Conservation (phyloP, 148 eudicot species). For the Chenopodium album region DNA sequence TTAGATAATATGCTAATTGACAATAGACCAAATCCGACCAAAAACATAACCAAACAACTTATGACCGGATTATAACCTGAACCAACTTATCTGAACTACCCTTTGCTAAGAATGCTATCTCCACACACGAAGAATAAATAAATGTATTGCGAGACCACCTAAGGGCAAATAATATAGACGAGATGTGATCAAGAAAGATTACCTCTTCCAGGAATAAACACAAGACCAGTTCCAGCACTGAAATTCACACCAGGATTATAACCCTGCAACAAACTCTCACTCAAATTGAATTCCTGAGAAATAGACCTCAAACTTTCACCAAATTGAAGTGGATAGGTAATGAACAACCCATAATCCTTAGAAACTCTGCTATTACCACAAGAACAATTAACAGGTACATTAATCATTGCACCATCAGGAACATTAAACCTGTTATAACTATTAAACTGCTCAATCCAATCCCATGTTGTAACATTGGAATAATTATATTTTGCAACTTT, state of each 20-base stretch:
- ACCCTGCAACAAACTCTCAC: constrained; percentile 45
- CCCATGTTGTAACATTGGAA: constrained; percentile 48
- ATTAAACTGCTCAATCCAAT: constrained; percentile 43
- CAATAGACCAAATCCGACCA: too few species aligned
- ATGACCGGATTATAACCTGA: not conserved
- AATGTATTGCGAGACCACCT: too few species aligned
- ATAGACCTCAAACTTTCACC: constrained; percentile 46
- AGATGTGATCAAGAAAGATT: constrained; percentile 20
- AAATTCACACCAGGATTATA: constrained; percentile 56
- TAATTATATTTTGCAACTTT: constrained; percentile 35
- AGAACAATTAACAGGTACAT: constrained; percentile 65
- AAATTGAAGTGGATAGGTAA: constrained; percentile 49
- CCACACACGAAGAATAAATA: too few species aligned
- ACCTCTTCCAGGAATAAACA: constrained; percentile 81
- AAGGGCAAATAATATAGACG: too few species aligned
- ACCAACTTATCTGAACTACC: not conserved
- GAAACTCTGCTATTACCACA: constrained; percentile 67
- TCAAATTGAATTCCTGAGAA: constrained; percentile 25
- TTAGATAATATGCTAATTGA: too few species aligned
- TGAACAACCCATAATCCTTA: constrained; percentile 58
- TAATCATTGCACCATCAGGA: constrained; percentile 38
- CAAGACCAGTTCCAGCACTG: constrained; percentile 54
- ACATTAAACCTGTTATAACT: constrained; percentile 31
- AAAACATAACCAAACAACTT: not conserved
- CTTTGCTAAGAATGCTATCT: too few species aligned